Evolutionary conservation across 305 asterid species (phyloP), one percentile per base, ranked within the genome.

Genomic region (Ilex paraguariensis): DNA sequence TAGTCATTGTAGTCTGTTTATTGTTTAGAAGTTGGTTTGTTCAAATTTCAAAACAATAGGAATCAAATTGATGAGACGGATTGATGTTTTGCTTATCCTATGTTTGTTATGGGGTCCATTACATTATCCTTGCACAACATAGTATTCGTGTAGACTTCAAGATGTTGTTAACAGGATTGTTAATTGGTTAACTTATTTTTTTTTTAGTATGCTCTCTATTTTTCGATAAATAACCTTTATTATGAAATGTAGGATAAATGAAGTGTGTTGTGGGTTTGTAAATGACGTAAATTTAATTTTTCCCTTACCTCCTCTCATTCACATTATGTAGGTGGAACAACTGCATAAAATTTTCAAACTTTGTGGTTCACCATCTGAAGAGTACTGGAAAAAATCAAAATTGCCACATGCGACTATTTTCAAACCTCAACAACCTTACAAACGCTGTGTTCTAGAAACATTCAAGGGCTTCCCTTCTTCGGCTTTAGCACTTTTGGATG

Each of bases 351-450:
- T 55, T 13, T 55, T 16, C 36, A 55, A 55, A 13, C 59, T 21
- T 21, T 21, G 28, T 21, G 28, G 28, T 21, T 21, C 28, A 21
- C 28, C 28, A 21, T 21, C 28, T 4, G 59, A 55, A 10, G 59
- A 55, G 14, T 55, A 55, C 59, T 55, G 59, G 59, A 55, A 31
- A 17, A 55, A 2, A 7, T 55, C 59, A 30, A 55, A 55, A 31
- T 31, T 55, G 59, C 59, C 59, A 6, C 59, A 55, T 30, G 31
- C 59, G 2, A 55, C 32, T 4, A 55, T 17, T 15, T 55, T 55
- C n/a, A 55, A 31, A 55, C 59, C 59, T 55, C 59, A 55, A 13
- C 59, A 55, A 17, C 59, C 59, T 55, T 55, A 55, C 16, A 31
- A 55, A 31, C 59, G 59, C 16, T 31, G 59, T 21, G 13, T 55